Evolutionary conservation across 768 basidiomycete genomes (phyloP), one percentile per base, ranked within the genome.

Genomic region (Kwoniella europaea): DNA sequence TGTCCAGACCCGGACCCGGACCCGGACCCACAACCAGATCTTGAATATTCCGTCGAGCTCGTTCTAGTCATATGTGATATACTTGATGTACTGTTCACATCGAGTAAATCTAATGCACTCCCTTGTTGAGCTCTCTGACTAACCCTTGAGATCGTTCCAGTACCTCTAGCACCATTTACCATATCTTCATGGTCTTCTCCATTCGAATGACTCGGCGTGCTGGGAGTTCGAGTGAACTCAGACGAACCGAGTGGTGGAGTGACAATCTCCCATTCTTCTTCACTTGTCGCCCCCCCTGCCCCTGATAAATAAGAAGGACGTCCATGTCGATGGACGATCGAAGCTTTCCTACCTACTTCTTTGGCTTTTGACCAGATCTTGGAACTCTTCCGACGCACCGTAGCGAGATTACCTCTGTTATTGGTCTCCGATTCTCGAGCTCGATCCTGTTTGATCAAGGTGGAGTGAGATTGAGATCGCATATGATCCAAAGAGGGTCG

Each of bases 61-160:
- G 9, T 59, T 35, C 57, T 10, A 22, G 27, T 59, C 13, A 59
- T 29, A 13, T n/a, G 24, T 27, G 57, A 59, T 59, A 6, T 12
- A 12, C 18, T 18, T 10, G 54, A 24, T n/a, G 10, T 29, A 13
- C 27, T 29, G n/a, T 16, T 22, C 24, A 13, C 13, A 29, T 59
- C 57, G 24, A 59, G n/a, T 27, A 59, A n/a, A 18, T 59, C 57
- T 10, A 59, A 59, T 7, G 57, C 35, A 59, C 57, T 59, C 4
- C 57, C 57, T n/a, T 59, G 57, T 35, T 59, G 57, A 27, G 57
- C 57, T 59, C 57, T 59, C 24, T 41, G 57, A 59, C 57, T 59
- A 2, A 59, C 15, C 29, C 57, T 59, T n/a, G 57, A 59, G 10
- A 59, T 59, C 22, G 57, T 59, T 13, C 57, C 57, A 10, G 57